Base-by-base conservation (phyloP, 1,139 yeast species). In the Pichia sp. region DNA sequence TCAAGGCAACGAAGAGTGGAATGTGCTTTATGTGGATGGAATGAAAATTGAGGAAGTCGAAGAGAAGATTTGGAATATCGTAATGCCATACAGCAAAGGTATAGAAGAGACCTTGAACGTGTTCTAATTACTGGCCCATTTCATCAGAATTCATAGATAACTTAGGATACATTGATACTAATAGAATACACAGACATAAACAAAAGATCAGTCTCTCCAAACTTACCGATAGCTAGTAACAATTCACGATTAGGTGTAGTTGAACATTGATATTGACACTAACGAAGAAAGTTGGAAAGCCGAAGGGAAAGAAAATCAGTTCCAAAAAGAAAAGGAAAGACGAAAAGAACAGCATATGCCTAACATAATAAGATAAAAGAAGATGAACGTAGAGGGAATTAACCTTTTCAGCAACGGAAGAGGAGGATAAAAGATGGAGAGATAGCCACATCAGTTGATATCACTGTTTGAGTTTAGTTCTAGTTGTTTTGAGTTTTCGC, bases 21-120 rank as follows among this genome's bases (percentile, higher is more conserved):
- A 53, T 18, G 52, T 69, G 28, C 51, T 85, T 6, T 69, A 74
- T 44, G 96, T 93, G 6, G 79, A 78, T 39, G 65, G 63, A 1
- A 65, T 71, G 40, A 44, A 57, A n/a, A 73, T 80, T 7, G 79
- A 74, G 2, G 62, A 73, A 43, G 94, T 85, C 5, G 53, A 50
- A 6, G 28, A 40, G 5, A 54, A 56, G 14, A 40, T 60, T 8
- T 56, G 62, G 62, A 16, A 23, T 0, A 10, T 41, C 1, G 47
- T 57, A 3, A 45, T 49, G 21, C 18, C 22, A 4, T 34, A 33
- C 8, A 22, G 35, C 1, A 35, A 37, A 13, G 50, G 51, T 8
- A 25, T 38, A 6, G 39, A 42, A 6, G 25, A 19, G 9, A 17
- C 5, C 6, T 11, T 17, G 13, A 17, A 15, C 19, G 13, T 32